Evolutionary conservation across 2,329 filamentous ascomycete genomes (phyloP).

Genomic region (Neodidymelliopsis sp.): DNA sequence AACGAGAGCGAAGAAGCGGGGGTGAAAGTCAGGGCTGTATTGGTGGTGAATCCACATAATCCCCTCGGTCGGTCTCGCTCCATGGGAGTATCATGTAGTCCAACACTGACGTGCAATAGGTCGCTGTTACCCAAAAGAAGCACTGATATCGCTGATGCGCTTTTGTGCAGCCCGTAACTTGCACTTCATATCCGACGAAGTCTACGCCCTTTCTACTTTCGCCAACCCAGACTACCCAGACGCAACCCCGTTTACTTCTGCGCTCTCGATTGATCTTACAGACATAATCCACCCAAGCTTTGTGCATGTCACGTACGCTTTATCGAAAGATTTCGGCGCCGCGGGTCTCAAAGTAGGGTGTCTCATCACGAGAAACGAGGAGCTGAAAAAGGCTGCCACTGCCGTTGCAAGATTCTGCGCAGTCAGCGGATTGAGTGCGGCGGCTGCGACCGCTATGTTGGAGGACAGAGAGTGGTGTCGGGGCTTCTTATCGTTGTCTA

Average conservation of each 20-base stretch:
- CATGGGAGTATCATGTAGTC: too few species aligned
- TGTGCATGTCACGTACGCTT: slow-evolving; percentile 61
- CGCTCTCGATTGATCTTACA: slow-evolving; percentile 26
- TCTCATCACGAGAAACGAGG: slow-evolving; percentile 26
- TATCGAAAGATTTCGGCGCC: slow-evolving; percentile 60
- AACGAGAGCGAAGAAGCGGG: neutral
- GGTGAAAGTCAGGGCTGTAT: slow-evolving; percentile 1
- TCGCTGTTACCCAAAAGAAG: slow-evolving; percentile 43
- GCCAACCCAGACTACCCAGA: slow-evolving; percentile 8
- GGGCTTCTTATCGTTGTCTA: neutral
- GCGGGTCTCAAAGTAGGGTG: slow-evolving; percentile 53
- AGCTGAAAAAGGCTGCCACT: slow-evolving; percentile 22
- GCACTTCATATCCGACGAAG: slow-evolving; percentile 65
- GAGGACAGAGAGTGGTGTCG: slow-evolving; percentile 33
- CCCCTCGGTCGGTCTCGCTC: slow-evolving; percentile 9
- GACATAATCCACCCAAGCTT: slow-evolving; percentile 58
- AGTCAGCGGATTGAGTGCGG: slow-evolving; percentile 24
- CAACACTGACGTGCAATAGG: too few species aligned
- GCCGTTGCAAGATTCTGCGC: slow-evolving; percentile 48
- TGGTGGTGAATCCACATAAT: slow-evolving; percentile 7
- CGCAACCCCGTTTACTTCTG: slow-evolving; percentile 30
- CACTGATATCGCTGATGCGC: slow-evolving; percentile 54
- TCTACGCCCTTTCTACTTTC: slow-evolving; percentile 64
- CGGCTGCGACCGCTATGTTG: slow-evolving; percentile 29
- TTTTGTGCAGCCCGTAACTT: slow-evolving; percentile 59